A percentile compares a stretch with the other conserved stretches of the same genome.
Evolutionary conservation across 2,329 filamentous ascomycete genomes (phyloP).

Genomic region (Penicillium rolfsii): DNA sequence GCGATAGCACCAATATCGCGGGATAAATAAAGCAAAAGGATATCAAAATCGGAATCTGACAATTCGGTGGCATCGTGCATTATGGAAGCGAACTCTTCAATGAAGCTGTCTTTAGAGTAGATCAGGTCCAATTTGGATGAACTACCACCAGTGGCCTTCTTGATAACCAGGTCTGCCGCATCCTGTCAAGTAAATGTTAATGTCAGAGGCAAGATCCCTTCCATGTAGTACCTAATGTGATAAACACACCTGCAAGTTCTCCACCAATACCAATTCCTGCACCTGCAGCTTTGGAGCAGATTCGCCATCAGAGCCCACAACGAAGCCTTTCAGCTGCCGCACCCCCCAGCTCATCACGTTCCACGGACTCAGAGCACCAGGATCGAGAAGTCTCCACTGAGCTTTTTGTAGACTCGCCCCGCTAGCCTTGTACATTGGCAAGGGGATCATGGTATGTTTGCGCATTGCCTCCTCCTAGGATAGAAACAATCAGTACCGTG

Average conservation of each 20-base stretch:
- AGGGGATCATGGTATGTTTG: constrained; percentile 69
- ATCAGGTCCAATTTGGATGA: constrained; percentile 65
- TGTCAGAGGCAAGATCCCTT: background rate
- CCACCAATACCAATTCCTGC: constrained; percentile 53
- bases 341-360: constrained; percentile 75
- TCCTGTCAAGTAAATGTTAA: constrained; percentile 38
- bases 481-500: constrained; percentile 1
- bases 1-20: constrained; percentile 63
- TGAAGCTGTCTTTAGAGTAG: constrained; percentile 69
- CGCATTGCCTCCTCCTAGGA: constrained; percentile 68
- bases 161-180: constrained; percentile 59
- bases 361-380: constrained; percentile 62
- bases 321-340: constrained; percentile 63
- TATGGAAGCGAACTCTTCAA: constrained; percentile 58
- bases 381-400: constrained; percentile 61
- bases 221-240: background rate
- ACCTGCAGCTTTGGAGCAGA: constrained; percentile 41
- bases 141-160: constrained; percentile 48
- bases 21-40: constrained; percentile 70
- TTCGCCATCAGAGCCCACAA: constrained; percentile 52
- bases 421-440: constrained; percentile 68
- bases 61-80: constrained; percentile 56
- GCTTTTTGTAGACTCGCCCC: constrained; percentile 72
- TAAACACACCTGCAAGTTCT: constrained; percentile 59
- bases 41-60: constrained; percentile 67